phyloP scores from a whole-genome alignment of 306 rosid genomes.

The Cucumis hystrix region DNA sequence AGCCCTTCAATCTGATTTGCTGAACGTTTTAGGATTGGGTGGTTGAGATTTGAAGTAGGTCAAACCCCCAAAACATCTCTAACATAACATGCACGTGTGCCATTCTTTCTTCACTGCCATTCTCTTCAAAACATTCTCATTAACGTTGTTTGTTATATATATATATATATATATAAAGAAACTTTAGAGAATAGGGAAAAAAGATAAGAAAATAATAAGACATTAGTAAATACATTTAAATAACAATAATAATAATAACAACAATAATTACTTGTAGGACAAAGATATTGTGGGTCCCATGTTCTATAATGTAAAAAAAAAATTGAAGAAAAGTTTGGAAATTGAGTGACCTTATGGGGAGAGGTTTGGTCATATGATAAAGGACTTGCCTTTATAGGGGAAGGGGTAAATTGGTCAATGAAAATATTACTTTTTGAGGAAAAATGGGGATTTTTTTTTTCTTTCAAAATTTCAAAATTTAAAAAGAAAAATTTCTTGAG shows the following conservation, averaged over 20 bases:
- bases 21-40: constrained; percentile 25
- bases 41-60: constrained; percentile 49
- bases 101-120: too few species aligned
- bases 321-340: background rate
- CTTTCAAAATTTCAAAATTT: too few species aligned
- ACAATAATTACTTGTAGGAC: background rate
- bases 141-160: background rate
- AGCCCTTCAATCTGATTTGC: constrained; percentile 14
- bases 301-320: background rate
- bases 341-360: background rate
- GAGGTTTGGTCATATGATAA: background rate
- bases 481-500: too few species aligned
- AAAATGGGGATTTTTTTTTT: background rate
- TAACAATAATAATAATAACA: background rate
- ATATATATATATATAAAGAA: background rate
- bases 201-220: background rate
- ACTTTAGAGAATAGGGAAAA: background rate
- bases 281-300: constrained; percentile 13
- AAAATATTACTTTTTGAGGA: background rate
- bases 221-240: background rate
- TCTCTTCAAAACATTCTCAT: background rate
- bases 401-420: constrained; percentile 12
- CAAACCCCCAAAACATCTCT: constrained; percentile 14
- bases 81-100: constrained; percentile 3
- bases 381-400: background rate